Percentiles rank a stretch among this genome's conserved stretches.
Evolutionary conservation across 495 filamentous ascomycete species (phyloP).

Genomic region (Talaromyces adpressus): DNA sequence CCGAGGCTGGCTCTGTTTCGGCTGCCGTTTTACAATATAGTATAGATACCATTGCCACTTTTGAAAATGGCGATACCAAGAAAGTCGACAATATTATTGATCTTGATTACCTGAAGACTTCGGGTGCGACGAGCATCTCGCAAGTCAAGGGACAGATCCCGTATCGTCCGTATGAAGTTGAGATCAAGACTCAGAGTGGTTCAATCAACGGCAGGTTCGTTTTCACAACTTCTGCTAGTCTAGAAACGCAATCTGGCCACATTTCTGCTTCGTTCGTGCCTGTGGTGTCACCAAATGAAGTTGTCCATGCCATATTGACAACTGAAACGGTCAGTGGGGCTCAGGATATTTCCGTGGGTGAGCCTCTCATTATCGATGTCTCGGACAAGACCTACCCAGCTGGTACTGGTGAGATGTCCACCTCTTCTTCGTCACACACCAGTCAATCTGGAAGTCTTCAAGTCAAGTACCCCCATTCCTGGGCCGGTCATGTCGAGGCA

Average conservation of each 20-base stretch:
- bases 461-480: conserved; percentile 12
- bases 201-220: conserved; percentile 10
- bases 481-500: conserved; percentile 13
- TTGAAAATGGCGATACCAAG: background rate
- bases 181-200: conserved; percentile 11
- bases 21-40: conserved; percentile 1
- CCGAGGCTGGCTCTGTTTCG: conserved; percentile 9
- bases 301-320: background rate
- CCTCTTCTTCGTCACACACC: conserved; percentile 8
- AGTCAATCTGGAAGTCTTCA: conserved; percentile 8
- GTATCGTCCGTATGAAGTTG: conserved; percentile 13
- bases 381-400: background rate
- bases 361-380: conserved; percentile 6
- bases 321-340: conserved; percentile 5
- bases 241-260: conserved; percentile 5
- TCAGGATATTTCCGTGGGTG: conserved; percentile 9
- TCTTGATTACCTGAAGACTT: background rate
- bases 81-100: background rate
- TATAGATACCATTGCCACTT: background rate
- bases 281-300: conserved; percentile 1
- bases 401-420: background rate
- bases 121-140: background rate
- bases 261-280: conserved; percentile 11
- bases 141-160: conserved; percentile 4
- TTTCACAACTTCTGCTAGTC: conserved; percentile 8